phyloP scores from a whole-genome alignment of 192 early-diverging fungal genomes.

The Podila horticola region DNA sequence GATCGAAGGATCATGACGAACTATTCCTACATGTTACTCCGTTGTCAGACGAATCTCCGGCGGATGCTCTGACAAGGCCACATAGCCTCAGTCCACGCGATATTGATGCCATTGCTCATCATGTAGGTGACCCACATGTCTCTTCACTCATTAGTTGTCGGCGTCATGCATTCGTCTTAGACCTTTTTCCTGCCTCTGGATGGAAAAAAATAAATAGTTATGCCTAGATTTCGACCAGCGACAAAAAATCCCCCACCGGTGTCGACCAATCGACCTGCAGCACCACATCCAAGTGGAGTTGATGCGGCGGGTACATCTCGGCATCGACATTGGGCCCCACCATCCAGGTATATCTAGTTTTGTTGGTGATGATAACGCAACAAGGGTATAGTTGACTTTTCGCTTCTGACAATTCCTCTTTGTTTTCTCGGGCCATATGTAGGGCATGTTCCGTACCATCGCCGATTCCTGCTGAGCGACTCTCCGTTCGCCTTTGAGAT shows the following conservation, averaged over 20 bases:
- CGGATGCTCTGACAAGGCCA: conserved; percentile 19
- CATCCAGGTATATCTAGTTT: conserved; percentile 3
- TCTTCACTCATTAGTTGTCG: not conserved
- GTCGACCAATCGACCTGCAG: conserved; percentile 27
- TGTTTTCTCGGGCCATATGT: not conserved
- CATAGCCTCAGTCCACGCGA: conserved; percentile 27
- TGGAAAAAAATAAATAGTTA: conserved; percentile 5
- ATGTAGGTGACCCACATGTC: conserved; percentile 14
- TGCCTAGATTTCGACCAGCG: conserved; percentile 7
- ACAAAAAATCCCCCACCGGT: conserved; percentile 8
- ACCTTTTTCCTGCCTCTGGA: no score
- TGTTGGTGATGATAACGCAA: no score
- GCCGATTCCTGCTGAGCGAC: conserved; percentile 19
- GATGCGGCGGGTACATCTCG: conserved; percentile 35
- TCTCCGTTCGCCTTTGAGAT: conserved; percentile 35
- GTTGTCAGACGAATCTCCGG: conserved; percentile 24
- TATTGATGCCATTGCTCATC: conserved; percentile 21
- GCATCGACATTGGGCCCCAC: conserved; percentile 33
- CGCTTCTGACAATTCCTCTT: not conserved
- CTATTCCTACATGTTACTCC: conserved; percentile 25
- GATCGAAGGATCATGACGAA: conserved; percentile 1
- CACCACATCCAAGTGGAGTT: conserved; percentile 40
- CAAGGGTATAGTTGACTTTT: not conserved
- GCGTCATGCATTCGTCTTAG: no score
- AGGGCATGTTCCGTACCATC: not conserved